Percentiles rank a stretch among this genome's conserved stretches.
These are phyloP conservation scores for Clavispora phyllophila DNA, from an alignment of 805 yeast genomes.

Conservation along the genomic window DNA sequence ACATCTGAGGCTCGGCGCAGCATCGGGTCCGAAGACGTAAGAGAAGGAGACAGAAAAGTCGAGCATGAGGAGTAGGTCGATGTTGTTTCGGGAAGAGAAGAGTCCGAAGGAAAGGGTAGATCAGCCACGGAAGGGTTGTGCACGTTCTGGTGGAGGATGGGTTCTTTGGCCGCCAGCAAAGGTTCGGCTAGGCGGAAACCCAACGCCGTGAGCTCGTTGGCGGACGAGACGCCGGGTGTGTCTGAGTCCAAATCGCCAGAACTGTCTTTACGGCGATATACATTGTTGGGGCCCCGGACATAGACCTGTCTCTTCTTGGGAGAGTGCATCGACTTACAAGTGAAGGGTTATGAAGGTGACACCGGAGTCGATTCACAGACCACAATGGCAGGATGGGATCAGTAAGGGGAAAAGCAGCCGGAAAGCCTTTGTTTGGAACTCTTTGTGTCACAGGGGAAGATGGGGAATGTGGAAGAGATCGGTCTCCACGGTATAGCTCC, in stretches of 20 bases:
- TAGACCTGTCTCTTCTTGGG: slow-evolving; percentile 5
- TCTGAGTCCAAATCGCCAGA: not conserved
- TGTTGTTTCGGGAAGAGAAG: not conserved
- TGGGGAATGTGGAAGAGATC: not conserved
- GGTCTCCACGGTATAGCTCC: not conserved
- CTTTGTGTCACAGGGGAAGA: not conserved
- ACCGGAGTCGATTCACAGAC: too few species aligned
- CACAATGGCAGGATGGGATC: too few species aligned
- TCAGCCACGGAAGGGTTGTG: not conserved
- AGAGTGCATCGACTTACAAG: not conserved
- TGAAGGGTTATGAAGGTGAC: too few species aligned
- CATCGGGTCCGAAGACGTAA: not conserved
- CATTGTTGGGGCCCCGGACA: slow-evolving; percentile 9
- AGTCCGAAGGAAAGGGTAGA: not conserved
- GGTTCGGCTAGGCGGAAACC: slow-evolving; percentile 14
- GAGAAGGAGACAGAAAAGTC: not conserved
- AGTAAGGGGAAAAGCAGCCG: too few species aligned
- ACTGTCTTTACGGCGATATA: slow-evolving; percentile 4
- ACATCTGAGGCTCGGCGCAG: not conserved
- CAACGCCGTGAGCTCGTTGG: slow-evolving; percentile 28
- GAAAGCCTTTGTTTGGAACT: not conserved
- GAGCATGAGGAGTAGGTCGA: not conserved
- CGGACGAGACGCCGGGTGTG: not conserved
- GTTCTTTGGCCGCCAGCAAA: not conserved
- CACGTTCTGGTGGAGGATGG: not conserved